Conservation (phyloP, 2,329 filamentous ascomycete species). For the Cordyceps fumosorosea region DNA sequence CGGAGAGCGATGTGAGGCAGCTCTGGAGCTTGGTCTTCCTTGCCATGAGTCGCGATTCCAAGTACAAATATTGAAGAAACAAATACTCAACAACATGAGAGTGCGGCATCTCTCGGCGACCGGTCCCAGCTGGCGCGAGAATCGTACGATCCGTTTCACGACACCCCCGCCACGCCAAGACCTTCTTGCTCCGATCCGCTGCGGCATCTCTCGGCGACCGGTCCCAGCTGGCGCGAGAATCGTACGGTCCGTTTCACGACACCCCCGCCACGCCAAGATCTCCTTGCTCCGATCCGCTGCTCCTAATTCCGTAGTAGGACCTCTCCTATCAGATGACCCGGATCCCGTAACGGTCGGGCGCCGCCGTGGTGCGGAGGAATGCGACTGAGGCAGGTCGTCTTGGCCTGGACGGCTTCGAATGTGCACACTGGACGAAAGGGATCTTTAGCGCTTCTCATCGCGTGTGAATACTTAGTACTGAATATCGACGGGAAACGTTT, state of each 20-base stretch:
- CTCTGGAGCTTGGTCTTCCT: conserved; percentile 54
- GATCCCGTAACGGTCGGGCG: not conserved
- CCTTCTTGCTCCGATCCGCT: not conserved
- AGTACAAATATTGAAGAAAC: not conserved
- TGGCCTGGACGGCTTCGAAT: no score
- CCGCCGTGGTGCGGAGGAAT: no score
- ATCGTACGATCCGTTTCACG: not conserved
- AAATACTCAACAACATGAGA: not conserved
- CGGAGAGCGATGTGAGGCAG: conserved; percentile 48
- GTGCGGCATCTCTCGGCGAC: not conserved
- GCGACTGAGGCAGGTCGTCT: no score
- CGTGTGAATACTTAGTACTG: no score
- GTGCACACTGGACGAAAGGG: no score
- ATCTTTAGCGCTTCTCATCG: no score
- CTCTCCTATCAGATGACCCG: not conserved
- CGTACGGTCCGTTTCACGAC: not conserved
- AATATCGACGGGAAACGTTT: no score
- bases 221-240: not conserved
- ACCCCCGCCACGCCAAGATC: not conserved
- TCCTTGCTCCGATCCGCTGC: not conserved
- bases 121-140: not conserved
- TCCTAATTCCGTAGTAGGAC: not conserved
- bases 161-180: not conserved
- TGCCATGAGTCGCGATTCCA: conserved; percentile 31
- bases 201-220: not conserved